These are phyloP conservation scores for Penicillium fimorum DNA, from an alignment of 495 filamentous ascomycete species.

Conservation along the genomic window DNA sequence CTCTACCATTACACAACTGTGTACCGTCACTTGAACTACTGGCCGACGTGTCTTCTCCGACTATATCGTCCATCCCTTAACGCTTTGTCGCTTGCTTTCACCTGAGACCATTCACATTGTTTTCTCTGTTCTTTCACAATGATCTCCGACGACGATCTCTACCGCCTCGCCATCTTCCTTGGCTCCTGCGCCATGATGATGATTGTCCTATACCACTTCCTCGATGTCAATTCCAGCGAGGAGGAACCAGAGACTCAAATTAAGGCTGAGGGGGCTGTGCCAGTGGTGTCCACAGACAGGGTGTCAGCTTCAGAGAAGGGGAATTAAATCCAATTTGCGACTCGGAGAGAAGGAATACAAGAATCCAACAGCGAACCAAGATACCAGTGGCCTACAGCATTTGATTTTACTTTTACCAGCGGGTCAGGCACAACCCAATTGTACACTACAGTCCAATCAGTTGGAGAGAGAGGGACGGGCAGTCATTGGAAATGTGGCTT, in stretches of 20 bases:
- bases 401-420: conserved; percentile 10
- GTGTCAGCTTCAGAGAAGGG: conserved; percentile 10
- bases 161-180: conserved; percentile 87
- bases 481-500: neutral
- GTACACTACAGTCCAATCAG: conserved; percentile 5
- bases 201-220: conserved; percentile 94
- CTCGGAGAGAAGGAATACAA: conserved; percentile 2
- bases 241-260: conserved; percentile 28
- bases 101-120: neutral
- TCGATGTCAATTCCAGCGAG: conserved; percentile 85
- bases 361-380: conserved; percentile 4
- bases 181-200: conserved; percentile 90
- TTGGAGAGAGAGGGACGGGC: neutral
- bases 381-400: conserved; percentile 11
- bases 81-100: neutral
- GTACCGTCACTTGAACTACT: conserved; percentile 3
- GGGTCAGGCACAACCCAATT: conserved; percentile 6
- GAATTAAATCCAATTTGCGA: neutral
- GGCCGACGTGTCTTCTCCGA: conserved; percentile 11
- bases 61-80: neutral
- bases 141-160: conserved; percentile 84
- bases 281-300: conserved; percentile 8
- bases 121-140: conserved; percentile 45
- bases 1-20: neutral
- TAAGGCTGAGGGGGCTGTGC: conserved; percentile 16